Conservation (phyloP, 495 filamentous ascomycete genomes). For the Venustampulla echinocandica region DNA sequence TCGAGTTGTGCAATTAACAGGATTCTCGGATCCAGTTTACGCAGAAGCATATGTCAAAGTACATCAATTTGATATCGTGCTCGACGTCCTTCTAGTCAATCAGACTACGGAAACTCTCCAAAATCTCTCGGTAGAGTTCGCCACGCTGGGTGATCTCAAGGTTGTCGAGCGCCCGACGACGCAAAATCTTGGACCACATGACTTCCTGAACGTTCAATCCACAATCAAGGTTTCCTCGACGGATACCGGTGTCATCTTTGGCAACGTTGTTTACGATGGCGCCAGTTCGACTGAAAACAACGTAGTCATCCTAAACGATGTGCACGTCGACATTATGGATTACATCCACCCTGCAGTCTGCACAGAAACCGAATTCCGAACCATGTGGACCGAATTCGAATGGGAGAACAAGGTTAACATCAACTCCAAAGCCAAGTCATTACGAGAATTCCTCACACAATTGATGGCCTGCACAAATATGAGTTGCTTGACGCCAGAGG, state of each 20-base stretch:
- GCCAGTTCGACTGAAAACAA: slow-evolving; percentile 91
- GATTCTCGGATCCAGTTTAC: slow-evolving; percentile 97
- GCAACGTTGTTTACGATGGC: slow-evolving; percentile 97
- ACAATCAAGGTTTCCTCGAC: slow-evolving; percentile 99
- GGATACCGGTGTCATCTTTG: slow-evolving; percentile 98
- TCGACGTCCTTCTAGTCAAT: slow-evolving; percentile 95
- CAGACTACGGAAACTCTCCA: slow-evolving; percentile 95
- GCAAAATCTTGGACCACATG: slow-evolving; percentile 88
- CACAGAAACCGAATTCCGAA: slow-evolving; percentile 96
- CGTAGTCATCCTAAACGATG: slow-evolving; percentile 96
- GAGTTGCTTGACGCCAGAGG: slow-evolving; percentile 94
- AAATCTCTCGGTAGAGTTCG: slow-evolving; percentile 96
- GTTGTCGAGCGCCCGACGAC: slow-evolving; percentile 94
- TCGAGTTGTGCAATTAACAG: slow-evolving; percentile 93
- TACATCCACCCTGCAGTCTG: slow-evolving; percentile 97
- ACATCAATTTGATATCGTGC: slow-evolving; percentile 97
- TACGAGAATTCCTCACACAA: slow-evolving; percentile 88
- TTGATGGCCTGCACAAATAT: slow-evolving; percentile 98
- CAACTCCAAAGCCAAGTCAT: slow-evolving; percentile 87
- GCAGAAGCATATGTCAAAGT: slow-evolving; percentile 98
- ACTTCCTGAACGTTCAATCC: slow-evolving; percentile 95
- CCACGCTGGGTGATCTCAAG: slow-evolving; percentile 94
- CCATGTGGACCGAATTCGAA: slow-evolving; percentile 99
- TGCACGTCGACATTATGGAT: slow-evolving; percentile 99
- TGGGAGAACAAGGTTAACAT: slow-evolving; percentile 99